Evolutionary conservation across 2,329 filamentous ascomycete species (phyloP), one percentile per base, ranked within the genome.

Genomic region (Pseudogymnoascus sp.): DNA sequence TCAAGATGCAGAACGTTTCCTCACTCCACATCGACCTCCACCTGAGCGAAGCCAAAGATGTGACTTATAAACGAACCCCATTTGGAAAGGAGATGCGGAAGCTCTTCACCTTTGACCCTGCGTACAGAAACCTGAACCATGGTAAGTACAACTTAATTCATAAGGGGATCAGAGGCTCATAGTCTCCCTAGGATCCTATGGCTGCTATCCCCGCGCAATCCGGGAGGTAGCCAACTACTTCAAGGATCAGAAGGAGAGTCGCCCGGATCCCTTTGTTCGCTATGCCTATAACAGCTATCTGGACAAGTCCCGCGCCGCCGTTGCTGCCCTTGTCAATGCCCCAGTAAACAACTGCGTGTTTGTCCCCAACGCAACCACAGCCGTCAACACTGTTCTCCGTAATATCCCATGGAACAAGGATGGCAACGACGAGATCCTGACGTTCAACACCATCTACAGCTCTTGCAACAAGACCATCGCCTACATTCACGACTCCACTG

Each of bases 361-460:
- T 66, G 85, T 96, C 0, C 78, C 83, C 63, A 97, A 97, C 72
- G 91, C 92, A 11, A 95, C 91, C 0, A 87, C 83, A 0, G 90
- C 84, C 23, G 75, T 92, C 55, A 93, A 94, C 75, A 90, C 86
- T 0, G 83, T 96, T 4, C 81, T 96, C n/a, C 84, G 88, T 43
- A 92, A 89, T 71, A 74, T 97, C 2, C 70, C 72, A 1, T 96
- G 87, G 80, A 73, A 83, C 38, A 72, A 78, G 0, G 87, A 88
- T 65, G 69, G 70, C 2, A 70, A 69, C 10, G 92, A 97, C 71
- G 85, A 88, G 65, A 89, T 95, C 65, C 69, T 96, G 49, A 88
- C 86, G 74, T 95, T 96, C 71, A 82, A 81, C 38, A 91, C 88
- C 59, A 82, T 91, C 61, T 96, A 96, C 71, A 86, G 86, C 62